A percentile compares a stretch with the other conserved stretches of the same genome.
phyloP scores from a whole-genome alignment of 116 monocot species.

The Thalassia testudinum region DNA sequence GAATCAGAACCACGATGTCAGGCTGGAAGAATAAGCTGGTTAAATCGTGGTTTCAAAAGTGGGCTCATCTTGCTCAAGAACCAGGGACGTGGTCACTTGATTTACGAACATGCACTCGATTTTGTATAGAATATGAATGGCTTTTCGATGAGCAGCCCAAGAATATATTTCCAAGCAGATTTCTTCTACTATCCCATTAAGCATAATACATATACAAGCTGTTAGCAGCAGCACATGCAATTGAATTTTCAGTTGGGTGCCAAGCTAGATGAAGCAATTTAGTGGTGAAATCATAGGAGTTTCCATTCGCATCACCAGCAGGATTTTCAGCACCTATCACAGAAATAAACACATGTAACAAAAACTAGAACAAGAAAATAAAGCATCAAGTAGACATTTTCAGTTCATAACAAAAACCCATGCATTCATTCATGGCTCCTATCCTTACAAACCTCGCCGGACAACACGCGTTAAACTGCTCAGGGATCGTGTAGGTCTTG shows the following conservation, averaged over 20 bases:
- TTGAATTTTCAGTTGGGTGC: slow-evolving; percentile 33
- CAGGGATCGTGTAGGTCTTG: too few species aligned
- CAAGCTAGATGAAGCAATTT: slow-evolving; percentile 46
- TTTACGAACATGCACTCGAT: too few species aligned
- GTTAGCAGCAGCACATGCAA: slow-evolving; percentile 52
- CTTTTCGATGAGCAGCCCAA: background rate
- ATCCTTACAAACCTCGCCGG: background rate
- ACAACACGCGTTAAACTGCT: background rate
- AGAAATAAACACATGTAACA: too few species aligned
- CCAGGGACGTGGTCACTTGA: too few species aligned
- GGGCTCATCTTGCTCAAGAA: too few species aligned
- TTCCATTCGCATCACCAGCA: background rate
- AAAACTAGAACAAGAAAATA: too few species aligned
- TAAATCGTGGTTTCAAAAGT: too few species aligned
- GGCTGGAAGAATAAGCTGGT: too few species aligned
- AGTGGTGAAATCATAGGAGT: slow-evolving; percentile 2
- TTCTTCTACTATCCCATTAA: slow-evolving; percentile 1
- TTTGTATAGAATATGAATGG: too few species aligned
- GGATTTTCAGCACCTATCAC: too few species aligned
- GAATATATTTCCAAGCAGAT: background rate
- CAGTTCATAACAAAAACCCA: background rate
- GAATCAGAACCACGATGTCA: too few species aligned
- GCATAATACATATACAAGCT: too few species aligned
- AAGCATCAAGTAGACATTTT: background rate
- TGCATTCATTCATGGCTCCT: background rate